Percentiles rank a stretch among this genome's conserved stretches.
Conservation (phyloP, 306 rosid genomes). For the Quercus bicolor region DNA sequence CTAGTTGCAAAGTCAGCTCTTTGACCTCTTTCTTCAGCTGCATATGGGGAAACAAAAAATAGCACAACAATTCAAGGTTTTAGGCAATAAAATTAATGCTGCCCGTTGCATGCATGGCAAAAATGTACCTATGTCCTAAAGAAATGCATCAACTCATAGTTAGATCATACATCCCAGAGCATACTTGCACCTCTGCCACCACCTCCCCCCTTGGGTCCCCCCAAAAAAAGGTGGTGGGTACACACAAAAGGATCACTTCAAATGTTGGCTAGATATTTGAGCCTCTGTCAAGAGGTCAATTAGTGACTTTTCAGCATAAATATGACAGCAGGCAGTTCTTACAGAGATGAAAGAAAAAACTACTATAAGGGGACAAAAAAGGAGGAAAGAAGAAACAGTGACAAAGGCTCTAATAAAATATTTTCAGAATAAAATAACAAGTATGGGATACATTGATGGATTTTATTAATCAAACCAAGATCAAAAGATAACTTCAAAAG, state of each 20-base stretch:
- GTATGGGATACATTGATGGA: background rate
- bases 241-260: background rate
- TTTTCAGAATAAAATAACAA: no score
- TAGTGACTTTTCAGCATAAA: background rate
- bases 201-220: background rate
- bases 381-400: no score
- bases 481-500: background rate
- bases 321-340: background rate
- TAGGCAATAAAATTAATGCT: constrained; percentile 1
- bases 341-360: background rate
- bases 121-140: background rate
- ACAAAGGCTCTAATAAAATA: no score
- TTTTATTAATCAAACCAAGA: background rate
- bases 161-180: background rate
- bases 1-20: constrained; percentile 60
- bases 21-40: constrained; percentile 78
- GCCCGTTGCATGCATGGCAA: background rate
- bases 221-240: background rate
- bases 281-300: background rate
- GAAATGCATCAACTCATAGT: background rate
- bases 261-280: background rate
- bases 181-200: background rate
- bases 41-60: constrained; percentile 22
- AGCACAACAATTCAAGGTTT: constrained; percentile 7
- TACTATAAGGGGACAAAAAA: no score